A percentile compares a stretch with the other conserved stretches of the same genome.
Evolutionary conservation across 1,139 yeast genomes (phyloP).

Genomic region (Taiozyma onychis): DNA sequence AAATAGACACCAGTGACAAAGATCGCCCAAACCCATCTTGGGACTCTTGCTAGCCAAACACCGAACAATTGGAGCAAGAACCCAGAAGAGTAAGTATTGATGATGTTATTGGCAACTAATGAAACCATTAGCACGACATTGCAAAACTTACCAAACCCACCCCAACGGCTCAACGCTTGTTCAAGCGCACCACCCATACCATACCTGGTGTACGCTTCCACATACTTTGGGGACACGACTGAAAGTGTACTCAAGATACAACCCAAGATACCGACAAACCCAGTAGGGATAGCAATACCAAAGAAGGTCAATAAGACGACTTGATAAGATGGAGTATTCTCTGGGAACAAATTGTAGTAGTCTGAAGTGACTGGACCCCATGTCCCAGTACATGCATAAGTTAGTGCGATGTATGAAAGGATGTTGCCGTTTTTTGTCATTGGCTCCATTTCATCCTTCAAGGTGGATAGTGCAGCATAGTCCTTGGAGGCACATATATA

Average conservation of each 20-base stretch:
- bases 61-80: constrained; percentile 74
- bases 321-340: constrained; percentile 51
- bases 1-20: constrained; percentile 59
- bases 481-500: constrained; percentile 63
- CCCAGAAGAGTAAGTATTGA: constrained; percentile 82
- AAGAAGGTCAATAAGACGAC: constrained; percentile 60
- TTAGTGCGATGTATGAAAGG: constrained; percentile 66
- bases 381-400: constrained; percentile 78
- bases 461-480: constrained; percentile 28
- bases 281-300: constrained; percentile 67
- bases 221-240: constrained; percentile 52
- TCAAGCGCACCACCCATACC: constrained; percentile 80
- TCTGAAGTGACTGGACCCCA: constrained; percentile 91
- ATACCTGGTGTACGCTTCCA: constrained; percentile 44
- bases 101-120: constrained; percentile 71
- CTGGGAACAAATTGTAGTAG: constrained; percentile 80
- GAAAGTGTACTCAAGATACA: constrained; percentile 67
- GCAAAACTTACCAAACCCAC: constrained; percentile 73
- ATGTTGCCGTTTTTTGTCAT: constrained; percentile 56
- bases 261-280: constrained; percentile 74
- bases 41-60: constrained; percentile 52
- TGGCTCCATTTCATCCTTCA: constrained; percentile 32
- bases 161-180: constrained; percentile 70
- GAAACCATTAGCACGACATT: constrained; percentile 65
- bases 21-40: constrained; percentile 77